A percentile compares a stretch with the other conserved stretches of the same genome.
These are phyloP conservation scores for Gaeumannomyces tritici DNA, from an alignment of 2,329 filamentous ascomycete species.

Conservation along the genomic window DNA sequence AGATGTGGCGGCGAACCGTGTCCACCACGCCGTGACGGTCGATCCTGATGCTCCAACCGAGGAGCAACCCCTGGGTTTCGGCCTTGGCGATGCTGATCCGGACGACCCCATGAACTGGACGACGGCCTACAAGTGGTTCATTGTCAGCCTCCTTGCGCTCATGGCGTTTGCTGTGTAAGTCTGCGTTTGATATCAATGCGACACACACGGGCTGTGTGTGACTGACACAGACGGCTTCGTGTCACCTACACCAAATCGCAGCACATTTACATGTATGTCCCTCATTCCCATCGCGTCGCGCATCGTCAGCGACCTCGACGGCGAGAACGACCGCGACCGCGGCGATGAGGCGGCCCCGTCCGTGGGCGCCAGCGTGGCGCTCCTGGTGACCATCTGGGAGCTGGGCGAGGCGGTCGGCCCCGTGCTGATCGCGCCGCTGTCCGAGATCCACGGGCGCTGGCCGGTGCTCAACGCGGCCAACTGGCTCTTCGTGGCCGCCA, in stretches of 20 bases:
- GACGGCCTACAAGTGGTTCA: constrained; percentile 37
- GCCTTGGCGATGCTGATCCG: constrained; percentile 26
- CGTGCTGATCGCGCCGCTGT: constrained; percentile 51
- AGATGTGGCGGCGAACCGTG: background rate
- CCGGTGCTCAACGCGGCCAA: constrained; percentile 45
- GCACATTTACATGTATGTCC: constrained; percentile 48
- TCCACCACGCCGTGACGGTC: background rate
- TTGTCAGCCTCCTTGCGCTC: constrained; percentile 41
- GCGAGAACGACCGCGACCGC: constrained; percentile 12
- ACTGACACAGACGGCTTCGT: background rate
- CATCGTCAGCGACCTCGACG: constrained; percentile 38
- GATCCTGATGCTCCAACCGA: background rate
- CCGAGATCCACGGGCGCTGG: constrained; percentile 49
- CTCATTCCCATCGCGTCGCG: constrained; percentile 42
- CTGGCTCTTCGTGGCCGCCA: constrained; percentile 37
- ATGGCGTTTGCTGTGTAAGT: constrained; percentile 48
- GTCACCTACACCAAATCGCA: constrained; percentile 13
- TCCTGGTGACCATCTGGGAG: constrained; percentile 65
- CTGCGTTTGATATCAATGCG: too few relatives aligned
- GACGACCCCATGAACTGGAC: constrained; percentile 48
- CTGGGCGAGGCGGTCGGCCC: constrained; percentile 55
- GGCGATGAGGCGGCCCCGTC: constrained; percentile 16
- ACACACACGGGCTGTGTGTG: too few relatives aligned
- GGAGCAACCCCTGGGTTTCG: constrained; percentile 26
- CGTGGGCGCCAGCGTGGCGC: constrained; percentile 35